Conservation (phyloP, 805 yeast genomes). For the Candida quercuum region DNA sequence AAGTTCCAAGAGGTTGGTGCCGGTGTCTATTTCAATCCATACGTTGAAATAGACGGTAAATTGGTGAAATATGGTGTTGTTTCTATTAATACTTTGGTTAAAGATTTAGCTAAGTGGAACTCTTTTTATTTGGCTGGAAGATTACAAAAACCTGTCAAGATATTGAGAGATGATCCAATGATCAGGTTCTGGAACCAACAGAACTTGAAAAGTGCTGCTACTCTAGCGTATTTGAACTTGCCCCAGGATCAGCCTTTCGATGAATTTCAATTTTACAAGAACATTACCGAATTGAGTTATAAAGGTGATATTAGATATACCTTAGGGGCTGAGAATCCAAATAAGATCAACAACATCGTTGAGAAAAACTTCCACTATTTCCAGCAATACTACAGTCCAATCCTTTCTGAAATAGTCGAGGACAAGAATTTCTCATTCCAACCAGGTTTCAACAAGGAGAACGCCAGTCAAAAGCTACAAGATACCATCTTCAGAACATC, state of each 20-base stretch:
- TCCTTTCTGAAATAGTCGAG: slow-evolving; percentile 31
- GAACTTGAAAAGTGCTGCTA: slow-evolving; percentile 73
- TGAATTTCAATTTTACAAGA: slow-evolving; percentile 65
- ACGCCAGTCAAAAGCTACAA: slow-evolving; percentile 32
- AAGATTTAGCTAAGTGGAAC: slow-evolving; percentile 80
- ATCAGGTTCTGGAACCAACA: slow-evolving; percentile 65
- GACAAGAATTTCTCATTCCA: slow-evolving; percentile 30
- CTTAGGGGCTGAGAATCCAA: slow-evolving; percentile 88
- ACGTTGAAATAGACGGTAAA: slow-evolving; percentile 54
- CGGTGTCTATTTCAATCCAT: slow-evolving; percentile 93
- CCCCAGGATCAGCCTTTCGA: slow-evolving; percentile 36
- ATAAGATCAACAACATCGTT: slow-evolving; percentile 83
- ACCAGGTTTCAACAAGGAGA: slow-evolving; percentile 32
- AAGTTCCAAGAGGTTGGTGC: slow-evolving; percentile 69
- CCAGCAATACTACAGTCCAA: slow-evolving; percentile 68
- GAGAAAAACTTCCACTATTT: slow-evolving; percentile 66
- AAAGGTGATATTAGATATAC: slow-evolving; percentile 85
- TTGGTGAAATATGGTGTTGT: slow-evolving; percentile 85
- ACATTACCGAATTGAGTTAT: slow-evolving; percentile 77
- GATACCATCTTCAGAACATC: slow-evolving; percentile 67
- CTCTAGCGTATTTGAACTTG: slow-evolving; percentile 41
- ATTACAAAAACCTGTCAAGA: slow-evolving; percentile 87
- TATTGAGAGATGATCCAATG: slow-evolving; percentile 58
- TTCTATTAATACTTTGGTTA: slow-evolving; percentile 50
- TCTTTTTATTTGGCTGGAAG: slow-evolving; percentile 88